Conservation (phyloP, 441 rosid species). For the Gossypium trilobum region DNA sequence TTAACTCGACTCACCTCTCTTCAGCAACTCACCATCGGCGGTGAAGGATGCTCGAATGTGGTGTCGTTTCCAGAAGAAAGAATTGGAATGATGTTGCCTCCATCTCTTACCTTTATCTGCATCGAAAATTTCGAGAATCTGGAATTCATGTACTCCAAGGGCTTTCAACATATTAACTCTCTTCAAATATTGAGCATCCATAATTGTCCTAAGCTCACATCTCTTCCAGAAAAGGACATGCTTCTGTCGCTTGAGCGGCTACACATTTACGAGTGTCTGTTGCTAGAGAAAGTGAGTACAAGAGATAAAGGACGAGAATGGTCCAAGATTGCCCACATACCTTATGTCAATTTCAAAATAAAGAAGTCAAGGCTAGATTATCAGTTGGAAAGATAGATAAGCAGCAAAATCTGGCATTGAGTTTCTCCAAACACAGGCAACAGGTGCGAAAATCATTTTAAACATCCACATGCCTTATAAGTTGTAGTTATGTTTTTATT, state of each 20-base stretch:
- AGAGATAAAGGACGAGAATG: not conserved
- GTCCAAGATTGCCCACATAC: not conserved
- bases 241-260: not conserved
- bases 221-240: not conserved
- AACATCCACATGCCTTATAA: not conserved
- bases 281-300: not conserved
- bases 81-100: too few species aligned
- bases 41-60: too few species aligned
- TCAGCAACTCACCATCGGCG: not conserved
- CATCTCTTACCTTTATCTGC: too few species aligned
- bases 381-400: not conserved
- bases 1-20: not conserved
- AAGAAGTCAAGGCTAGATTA: not conserved
- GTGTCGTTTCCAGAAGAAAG: too few species aligned
- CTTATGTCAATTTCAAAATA: not conserved
- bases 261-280: not conserved
- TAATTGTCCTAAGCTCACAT: too few species aligned
- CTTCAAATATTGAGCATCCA: not conserved
- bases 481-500: too few species aligned
- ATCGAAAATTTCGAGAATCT: not conserved
- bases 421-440: not conserved
- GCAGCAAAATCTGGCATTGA: not conserved
- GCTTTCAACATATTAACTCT: not conserved
- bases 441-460: not conserved
- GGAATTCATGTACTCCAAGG: not conserved